Evolutionary conservation across 352 stramenopile species (phyloP), one percentile per base, ranked within the genome.

Genomic region (Phytophthora fragariae): DNA sequence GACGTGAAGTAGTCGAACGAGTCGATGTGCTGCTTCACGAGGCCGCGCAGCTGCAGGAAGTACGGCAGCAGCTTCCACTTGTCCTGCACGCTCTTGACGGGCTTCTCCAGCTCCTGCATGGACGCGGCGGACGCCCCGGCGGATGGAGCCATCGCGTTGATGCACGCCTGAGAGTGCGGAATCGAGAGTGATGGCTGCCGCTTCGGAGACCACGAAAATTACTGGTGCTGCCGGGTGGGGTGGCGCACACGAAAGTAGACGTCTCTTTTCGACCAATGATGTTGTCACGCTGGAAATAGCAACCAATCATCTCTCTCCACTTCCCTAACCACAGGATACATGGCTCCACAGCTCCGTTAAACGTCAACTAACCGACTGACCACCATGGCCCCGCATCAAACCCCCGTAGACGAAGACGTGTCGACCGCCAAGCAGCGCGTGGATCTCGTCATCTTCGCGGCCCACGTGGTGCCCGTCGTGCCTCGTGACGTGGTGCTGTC

Each of bases 1-100:
- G 95, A 96, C 19, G 99, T 98, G 74, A 99, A 99, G 89, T 99
- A 98, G 92, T 99, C 90, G 84, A 99, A 99, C 60, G 97, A 99
- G 87, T 99, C 97, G 80, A 99, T 99, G 83, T 99, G 98, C 80
- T 99, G 98, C 80, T 97, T 97, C 33, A 98, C 92, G 59, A 98
- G 84, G 0, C 93, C 93, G 37, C 92, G 92, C 39, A 96, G 80
- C 70, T 97, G 90, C 57, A 99, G 84, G 72, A 99, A 99, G 79
- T 99, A 98, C 15, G 98, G 98, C 63, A 99, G 84, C 53, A 99
- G 84, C 75, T 98, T 97, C 98, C 98, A 99, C 78, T 99, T 99
- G 75, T 99, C 91, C 64, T 97, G 73, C 12, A 97, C 90, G 65
- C 83, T 80, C 57, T 68, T 75, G 44, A 97, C 85, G 39, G 90